Percentiles rank a stretch among this genome's conserved stretches.
Evolutionary conservation across 257 asterid species (phyloP).

Genomic region (Ajuga chamaepitys): DNA sequence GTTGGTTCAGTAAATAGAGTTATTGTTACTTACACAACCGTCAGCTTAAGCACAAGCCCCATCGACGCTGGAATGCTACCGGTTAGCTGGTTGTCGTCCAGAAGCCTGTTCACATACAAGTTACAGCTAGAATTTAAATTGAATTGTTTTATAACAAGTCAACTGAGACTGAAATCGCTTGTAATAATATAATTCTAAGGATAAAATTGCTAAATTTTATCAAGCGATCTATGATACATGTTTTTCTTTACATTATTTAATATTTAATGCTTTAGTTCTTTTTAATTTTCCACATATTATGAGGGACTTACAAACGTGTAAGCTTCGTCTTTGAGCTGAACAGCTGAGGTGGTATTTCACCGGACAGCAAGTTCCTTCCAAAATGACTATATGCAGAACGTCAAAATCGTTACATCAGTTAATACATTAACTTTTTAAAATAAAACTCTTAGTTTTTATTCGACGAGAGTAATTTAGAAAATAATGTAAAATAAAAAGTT

Average conservation of each 20-base stretch:
- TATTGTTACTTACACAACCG: constrained; percentile 64
- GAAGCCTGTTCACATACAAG: constrained; percentile 41
- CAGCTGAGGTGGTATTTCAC: constrained; percentile 62
- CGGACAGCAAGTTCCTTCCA: constrained; percentile 67
- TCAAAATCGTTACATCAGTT: too few relatives aligned
- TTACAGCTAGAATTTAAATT: too few relatives aligned
- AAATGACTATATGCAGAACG: constrained; percentile 62
- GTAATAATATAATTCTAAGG: too few relatives aligned
- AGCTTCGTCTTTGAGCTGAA: constrained; percentile 53
- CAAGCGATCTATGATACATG: too few relatives aligned
- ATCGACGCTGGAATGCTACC: constrained; percentile 70
- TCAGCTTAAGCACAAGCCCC: constrained; percentile 48
- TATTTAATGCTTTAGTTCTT: too few relatives aligned
- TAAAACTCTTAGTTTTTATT: too few relatives aligned
- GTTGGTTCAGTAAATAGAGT: not conserved
- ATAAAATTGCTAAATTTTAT: too few relatives aligned
- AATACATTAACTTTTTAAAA: too few relatives aligned
- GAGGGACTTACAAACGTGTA: constrained; percentile 68
- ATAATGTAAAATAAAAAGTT: not conserved
- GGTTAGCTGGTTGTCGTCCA: constrained; percentile 52
- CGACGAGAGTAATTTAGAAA: not conserved
- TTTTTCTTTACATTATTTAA: too few relatives aligned
- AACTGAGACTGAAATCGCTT: too few relatives aligned
- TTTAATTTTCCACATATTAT: too few relatives aligned
- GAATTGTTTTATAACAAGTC: too few relatives aligned